phyloP scores from a whole-genome alignment of 2,329 filamentous ascomycete species.

The Stachybotrys chartarum region DNA sequence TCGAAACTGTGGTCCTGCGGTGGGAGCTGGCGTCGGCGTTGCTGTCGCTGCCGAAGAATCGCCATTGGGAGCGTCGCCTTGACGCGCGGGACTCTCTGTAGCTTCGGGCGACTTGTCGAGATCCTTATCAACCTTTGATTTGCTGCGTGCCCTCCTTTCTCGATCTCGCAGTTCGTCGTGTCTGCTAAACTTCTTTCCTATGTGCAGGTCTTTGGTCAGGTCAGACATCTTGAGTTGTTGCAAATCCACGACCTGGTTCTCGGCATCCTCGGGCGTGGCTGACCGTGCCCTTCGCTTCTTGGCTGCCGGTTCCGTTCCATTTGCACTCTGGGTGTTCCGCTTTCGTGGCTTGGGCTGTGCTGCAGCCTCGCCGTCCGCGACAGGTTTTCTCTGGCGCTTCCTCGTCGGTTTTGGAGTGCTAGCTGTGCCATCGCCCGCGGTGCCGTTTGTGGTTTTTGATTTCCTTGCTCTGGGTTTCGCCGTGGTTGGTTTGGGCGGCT shows the following conservation, averaged over 20 bases:
- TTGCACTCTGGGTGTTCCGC: constrained; percentile 16
- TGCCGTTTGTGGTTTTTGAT: constrained; percentile 5
- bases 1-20: constrained; percentile 47
- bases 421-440: constrained; percentile 10
- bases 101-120: constrained; percentile 14
- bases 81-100: constrained; percentile 10
- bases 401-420: constrained; percentile 14
- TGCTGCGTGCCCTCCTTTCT: constrained; percentile 38
- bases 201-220: constrained; percentile 60
- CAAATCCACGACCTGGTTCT: constrained; percentile 56
- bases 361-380: constrained; percentile 11
- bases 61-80: constrained; percentile 7
- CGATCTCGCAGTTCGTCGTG: constrained; percentile 67
- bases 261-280: constrained; percentile 56
- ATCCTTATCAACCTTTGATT: constrained; percentile 19
- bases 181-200: constrained; percentile 68
- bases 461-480: constrained; percentile 12
- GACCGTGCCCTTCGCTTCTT: constrained; percentile 33
- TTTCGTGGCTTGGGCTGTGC: constrained; percentile 16
- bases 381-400: constrained; percentile 24
- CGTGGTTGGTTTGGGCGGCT: neutral
- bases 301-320: constrained; percentile 15
- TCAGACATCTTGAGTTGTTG: constrained; percentile 65
- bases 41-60: neutral
- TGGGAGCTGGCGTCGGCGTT: constrained; percentile 15